Base-by-base conservation (phyloP, 1,139 yeast genomes). In the Blastobotrys petasosporus region DNA sequence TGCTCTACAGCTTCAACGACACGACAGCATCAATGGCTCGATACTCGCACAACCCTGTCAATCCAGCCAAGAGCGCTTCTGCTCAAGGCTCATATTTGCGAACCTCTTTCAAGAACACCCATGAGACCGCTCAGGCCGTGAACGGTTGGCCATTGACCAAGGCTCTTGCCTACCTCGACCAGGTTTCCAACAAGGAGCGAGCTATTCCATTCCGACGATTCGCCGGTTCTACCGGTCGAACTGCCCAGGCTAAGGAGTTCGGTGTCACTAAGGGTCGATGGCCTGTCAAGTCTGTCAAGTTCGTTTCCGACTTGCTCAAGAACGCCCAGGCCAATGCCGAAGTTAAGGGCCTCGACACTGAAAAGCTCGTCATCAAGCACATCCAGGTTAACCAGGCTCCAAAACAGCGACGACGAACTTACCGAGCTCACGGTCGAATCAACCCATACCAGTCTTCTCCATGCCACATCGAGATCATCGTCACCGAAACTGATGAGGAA, bases 371-470 rank as follows among this genome's bases (percentile, higher is more conserved):
- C 77, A 81, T 92, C 70, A 82, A 95, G 66, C 97, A 92, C 86
- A 90, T 94, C 71, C 98, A 94, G 82, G 98, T 92, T 69, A 94
- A 92, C 95, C 96, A 88, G 75, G 98, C 98, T 68, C 98, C 98
- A 78, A 88, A 88, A 80, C 95, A 87, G 80, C 94, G 98, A 82
- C 92, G 98, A 81, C 88, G 99, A 80, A 92, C 98, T 71, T 94
- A 80, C 96, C 92, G 99, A 84, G 98, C 98, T 68, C 98, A 92
- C 84, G 99, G 99, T 85, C 90, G 97, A 83, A 86, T 88, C 74
- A 92, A 90, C 77, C 95, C 96, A 67, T 92, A 87, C 90, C 94
- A 87, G 79, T 86, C 97, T 57, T 80, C 90, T 67, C 98, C 98
- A 71, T 88, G 94, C 69, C 99, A 94, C 85, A 90, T 94, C 72